These are phyloP conservation scores for Leptodermis oblonga DNA, from an alignment of 257 asterid genomes.

Conservation along the genomic window DNA sequence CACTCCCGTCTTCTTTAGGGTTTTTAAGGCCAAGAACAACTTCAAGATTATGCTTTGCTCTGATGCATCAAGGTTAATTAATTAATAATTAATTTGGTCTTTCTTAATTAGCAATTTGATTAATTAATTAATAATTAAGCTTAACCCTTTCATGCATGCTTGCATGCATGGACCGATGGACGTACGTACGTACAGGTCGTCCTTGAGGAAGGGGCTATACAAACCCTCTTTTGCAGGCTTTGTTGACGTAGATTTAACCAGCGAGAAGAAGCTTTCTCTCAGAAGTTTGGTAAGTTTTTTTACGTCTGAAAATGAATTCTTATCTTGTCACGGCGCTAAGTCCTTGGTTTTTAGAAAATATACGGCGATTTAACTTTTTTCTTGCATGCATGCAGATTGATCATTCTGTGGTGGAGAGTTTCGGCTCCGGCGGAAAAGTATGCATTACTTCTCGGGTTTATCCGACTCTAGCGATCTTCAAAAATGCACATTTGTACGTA, in stretches of 20 bases:
- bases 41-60: slow-evolving; percentile 36
- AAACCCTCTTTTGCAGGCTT: slow-evolving; percentile 41
- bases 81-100: too few relatives aligned
- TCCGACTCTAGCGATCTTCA: slow-evolving; percentile 28
- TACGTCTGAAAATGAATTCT: too few relatives aligned
- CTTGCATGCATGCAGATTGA: slow-evolving; percentile 34
- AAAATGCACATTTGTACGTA: slow-evolving; percentile 29
- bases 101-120: too few relatives aligned
- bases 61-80: slow-evolving; percentile 31
- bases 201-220: slow-evolving; percentile 21
- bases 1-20: slow-evolving; percentile 41
- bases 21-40: slow-evolving; percentile 20
- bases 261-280: slow-evolving; percentile 29
- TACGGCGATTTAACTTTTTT: too few relatives aligned
- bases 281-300: slow-evolving; percentile 33
- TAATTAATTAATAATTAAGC: too few relatives aligned
- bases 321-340: too few relatives aligned
- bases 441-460: slow-evolving; percentile 42
- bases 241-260: slow-evolving; percentile 25
- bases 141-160: neutral
- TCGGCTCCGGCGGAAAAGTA: slow-evolving; percentile 37
- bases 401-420: slow-evolving; percentile 44
- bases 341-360: neutral
- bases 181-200: slow-evolving; percentile 30
- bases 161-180: too few relatives aligned